Evolutionary conservation across 441 rosid species (phyloP).

Genomic region (Pelargonium australe): DNA sequence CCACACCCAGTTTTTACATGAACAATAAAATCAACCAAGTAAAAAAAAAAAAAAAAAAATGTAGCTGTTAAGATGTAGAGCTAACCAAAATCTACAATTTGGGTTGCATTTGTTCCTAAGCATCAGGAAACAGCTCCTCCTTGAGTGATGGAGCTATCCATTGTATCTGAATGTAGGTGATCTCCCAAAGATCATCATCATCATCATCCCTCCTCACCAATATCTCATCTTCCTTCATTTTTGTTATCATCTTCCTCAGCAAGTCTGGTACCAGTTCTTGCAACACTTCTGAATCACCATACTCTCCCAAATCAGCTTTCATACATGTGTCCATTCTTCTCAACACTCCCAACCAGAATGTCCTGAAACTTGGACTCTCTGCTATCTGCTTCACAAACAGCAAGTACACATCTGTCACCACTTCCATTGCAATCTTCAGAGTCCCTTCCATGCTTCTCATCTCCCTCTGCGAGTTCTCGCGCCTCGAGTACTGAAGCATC

Average conservation of each 20-base stretch:
- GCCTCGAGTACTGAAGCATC: conserved; percentile 65
- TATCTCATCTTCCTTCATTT: conserved; percentile 59
- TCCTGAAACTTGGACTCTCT: conserved; percentile 50
- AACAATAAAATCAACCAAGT: too few relatives aligned
- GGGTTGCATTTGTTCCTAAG: too few relatives aligned
- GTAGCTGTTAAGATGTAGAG: too few relatives aligned
- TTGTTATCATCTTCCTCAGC: conserved; percentile 49
- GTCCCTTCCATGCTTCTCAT: conserved; percentile 87
- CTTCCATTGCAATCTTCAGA: conserved; percentile 53
- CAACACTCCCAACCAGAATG: conserved; percentile 78
- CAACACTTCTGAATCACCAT: conserved; percentile 45
- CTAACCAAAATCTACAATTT: too few relatives aligned
- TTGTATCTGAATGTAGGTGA: conserved; percentile 78
- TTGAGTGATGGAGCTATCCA: conserved; percentile 87
- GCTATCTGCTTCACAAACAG: conserved; percentile 40
- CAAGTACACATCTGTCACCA: conserved; percentile 50
- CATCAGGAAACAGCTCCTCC: conserved; percentile 65
- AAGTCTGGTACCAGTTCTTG: conserved; percentile 53
- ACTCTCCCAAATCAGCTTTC: conserved; percentile 68
- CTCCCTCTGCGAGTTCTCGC: conserved; percentile 67
- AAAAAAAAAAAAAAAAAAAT: too few relatives aligned
- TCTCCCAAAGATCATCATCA: conserved; percentile 66
- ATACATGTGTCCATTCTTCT: conserved; percentile 93
- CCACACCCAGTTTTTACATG: too few relatives aligned
- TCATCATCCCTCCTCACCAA: conserved; percentile 53